A percentile compares a stretch with the other conserved stretches of the same genome.
Evolutionary conservation across 139 green algal species (phyloP).

Genomic region (Volvox africanus): DNA sequence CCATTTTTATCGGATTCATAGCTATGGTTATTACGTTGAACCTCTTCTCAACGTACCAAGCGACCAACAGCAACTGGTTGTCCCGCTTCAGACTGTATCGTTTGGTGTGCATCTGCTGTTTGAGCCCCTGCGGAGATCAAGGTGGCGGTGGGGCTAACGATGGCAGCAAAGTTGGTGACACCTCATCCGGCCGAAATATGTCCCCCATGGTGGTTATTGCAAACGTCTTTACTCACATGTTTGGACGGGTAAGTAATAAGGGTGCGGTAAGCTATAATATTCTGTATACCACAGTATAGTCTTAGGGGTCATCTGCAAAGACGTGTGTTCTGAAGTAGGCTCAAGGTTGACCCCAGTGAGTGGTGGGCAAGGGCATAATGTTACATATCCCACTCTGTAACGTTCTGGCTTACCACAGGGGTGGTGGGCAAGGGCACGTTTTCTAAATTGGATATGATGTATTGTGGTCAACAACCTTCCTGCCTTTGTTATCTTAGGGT

Average conservation of each 20-base stretch:
- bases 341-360: too few relatives aligned
- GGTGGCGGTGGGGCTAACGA: not conserved
- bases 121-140: not conserved
- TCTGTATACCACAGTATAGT: too few relatives aligned
- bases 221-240: constrained; percentile 4
- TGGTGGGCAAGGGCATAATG: too few relatives aligned
- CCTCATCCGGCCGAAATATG: not conserved
- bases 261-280: too few relatives aligned
- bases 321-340: too few relatives aligned
- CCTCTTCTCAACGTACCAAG: constrained; percentile 10
- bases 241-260: not conserved
- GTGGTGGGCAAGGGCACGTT: too few relatives aligned
- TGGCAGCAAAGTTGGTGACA: not conserved
- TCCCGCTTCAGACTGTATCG: not conserved
- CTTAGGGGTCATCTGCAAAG: too few relatives aligned
- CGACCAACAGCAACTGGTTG: not conserved
- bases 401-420: too few relatives aligned
- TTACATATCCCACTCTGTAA: too few relatives aligned
- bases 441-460: too few relatives aligned
- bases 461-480: too few relatives aligned
- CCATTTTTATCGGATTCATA: not conserved
- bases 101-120: constrained; percentile 1
- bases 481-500: too few relatives aligned
- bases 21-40: not conserved
- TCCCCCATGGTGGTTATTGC: constrained; percentile 12